These are phyloP conservation scores for Daldinia sp. DNA, from an alignment of 2,329 filamentous ascomycete genomes.

Conservation along the genomic window DNA sequence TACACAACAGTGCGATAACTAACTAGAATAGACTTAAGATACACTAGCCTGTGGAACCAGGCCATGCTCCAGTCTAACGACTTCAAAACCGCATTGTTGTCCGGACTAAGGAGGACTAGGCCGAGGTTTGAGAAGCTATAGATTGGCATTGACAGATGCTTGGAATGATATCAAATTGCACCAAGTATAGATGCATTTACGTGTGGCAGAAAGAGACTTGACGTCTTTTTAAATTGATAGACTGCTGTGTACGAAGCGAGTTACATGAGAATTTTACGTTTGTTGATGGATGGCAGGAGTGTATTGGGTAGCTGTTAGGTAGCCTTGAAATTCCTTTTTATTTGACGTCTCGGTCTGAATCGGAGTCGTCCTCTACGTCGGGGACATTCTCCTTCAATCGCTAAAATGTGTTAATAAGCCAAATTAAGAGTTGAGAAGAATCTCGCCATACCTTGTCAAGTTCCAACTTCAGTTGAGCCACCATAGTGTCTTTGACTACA, in stretches of 20 bases:
- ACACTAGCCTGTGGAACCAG: slow-evolving; percentile 88
- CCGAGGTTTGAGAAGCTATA: slow-evolving; percentile 87
- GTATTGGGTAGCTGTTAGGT: neutral
- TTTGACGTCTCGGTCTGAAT: slow-evolving; percentile 54
- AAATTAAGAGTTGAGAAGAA: neutral
- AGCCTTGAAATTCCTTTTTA: slow-evolving; percentile 16
- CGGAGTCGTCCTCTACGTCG: slow-evolving; percentile 58
- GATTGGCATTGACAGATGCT: slow-evolving; percentile 2
- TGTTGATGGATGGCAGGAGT: neutral
- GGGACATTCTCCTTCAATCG: slow-evolving; percentile 62
- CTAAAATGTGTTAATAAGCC: slow-evolving; percentile 43
- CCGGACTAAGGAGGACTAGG: slow-evolving; percentile 79
- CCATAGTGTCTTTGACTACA: slow-evolving; percentile 77
- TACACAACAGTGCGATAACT: slow-evolving; percentile 26
- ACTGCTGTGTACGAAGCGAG: neutral
- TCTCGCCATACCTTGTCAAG: slow-evolving; percentile 68
- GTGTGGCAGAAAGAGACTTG: neutral
- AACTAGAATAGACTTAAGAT: slow-evolving; percentile 68
- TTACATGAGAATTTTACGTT: neutral
- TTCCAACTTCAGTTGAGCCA: slow-evolving; percentile 70
- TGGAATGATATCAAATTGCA: neutral
- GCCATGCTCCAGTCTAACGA: slow-evolving; percentile 83
- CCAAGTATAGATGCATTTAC: slow-evolving; percentile 4
- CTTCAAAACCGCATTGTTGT: slow-evolving; percentile 75
- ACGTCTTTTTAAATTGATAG: slow-evolving; percentile 2